Conservation (phyloP, 2,329 filamentous ascomycete species). For the Penicillium sp. region DNA sequence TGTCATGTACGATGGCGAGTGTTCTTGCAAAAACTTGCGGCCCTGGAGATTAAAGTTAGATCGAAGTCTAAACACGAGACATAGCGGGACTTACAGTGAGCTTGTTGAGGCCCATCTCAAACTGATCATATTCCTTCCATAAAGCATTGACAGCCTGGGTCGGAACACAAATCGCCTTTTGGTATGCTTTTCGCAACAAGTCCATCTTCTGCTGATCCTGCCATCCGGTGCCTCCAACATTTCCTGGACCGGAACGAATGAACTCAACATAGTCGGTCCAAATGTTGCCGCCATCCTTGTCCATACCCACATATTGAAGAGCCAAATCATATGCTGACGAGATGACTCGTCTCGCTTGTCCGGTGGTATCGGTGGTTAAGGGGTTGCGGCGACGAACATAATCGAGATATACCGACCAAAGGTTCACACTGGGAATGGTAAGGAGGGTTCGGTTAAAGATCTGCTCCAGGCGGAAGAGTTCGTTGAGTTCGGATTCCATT, state of each 20-base stretch:
- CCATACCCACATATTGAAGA: conserved; percentile 82
- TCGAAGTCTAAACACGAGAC: not conserved
- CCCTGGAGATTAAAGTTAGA: conserved; percentile 54
- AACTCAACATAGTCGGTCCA: conserved; percentile 97
- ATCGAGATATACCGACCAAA: conserved; percentile 93
- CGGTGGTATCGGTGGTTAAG: conserved; percentile 73
- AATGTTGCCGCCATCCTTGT: conserved; percentile 83
- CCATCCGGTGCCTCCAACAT: conserved; percentile 82
- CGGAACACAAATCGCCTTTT: conserved; percentile 83
- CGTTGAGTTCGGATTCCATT: conserved; percentile 85
- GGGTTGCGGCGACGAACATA: conserved; percentile 93
- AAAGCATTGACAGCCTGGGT: conserved; percentile 78
- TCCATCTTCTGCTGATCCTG: conserved; percentile 99
- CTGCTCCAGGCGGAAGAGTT: conserved; percentile 75
- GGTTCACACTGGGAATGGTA: conserved; percentile 74
- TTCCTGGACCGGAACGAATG: conserved; percentile 82
- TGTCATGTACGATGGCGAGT: conserved; percentile 92
- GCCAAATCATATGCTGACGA: conserved; percentile 90
- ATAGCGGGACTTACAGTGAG: conserved; percentile 62
- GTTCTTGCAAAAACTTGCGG: conserved; percentile 90
- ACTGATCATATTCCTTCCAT: conserved; percentile 98
- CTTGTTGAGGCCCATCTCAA: conserved; percentile 93
- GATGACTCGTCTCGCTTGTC: conserved; percentile 74
- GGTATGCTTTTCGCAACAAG: conserved; percentile 84
- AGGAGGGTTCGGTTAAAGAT: conserved; percentile 81